A percentile compares a stretch with the other conserved stretches of the same genome.
phyloP scores from a whole-genome alignment of 257 asterid species.

The Rehmannia glutinosa region DNA sequence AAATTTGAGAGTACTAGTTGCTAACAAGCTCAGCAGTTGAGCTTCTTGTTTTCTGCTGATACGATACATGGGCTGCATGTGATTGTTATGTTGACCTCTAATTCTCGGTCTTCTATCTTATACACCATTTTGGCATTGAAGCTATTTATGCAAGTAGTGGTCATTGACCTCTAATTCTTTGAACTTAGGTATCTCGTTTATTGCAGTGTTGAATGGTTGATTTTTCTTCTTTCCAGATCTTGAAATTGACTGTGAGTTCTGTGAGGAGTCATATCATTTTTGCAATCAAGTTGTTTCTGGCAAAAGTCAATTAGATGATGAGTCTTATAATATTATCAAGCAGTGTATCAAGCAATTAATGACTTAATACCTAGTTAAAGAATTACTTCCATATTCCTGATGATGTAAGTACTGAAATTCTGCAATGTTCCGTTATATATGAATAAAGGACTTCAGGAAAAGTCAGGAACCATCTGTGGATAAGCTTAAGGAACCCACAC shows the following conservation, averaged over 20 bases:
- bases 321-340: not conserved
- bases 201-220: not conserved
- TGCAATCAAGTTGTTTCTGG: slow-evolving; percentile 1
- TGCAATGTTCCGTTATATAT: slow-evolving; percentile 9
- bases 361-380: not conserved
- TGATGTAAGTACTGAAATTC: not conserved
- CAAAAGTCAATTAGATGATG: not conserved
- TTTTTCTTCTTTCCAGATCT: not conserved
- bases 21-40: not conserved
- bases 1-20: not conserved
- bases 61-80: not conserved
- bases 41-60: not conserved
- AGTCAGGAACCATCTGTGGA: slow-evolving; percentile 81
- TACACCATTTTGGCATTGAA: too few species aligned
- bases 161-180: slow-evolving; percentile 4
- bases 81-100: slow-evolving; percentile 1
- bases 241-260: not conserved
- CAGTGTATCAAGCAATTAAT: not conserved
- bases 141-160: too few species aligned
- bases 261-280: not conserved
- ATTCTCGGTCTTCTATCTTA: too few species aligned
- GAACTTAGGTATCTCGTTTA: not conserved
- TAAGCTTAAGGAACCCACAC: slow-evolving; percentile 71
- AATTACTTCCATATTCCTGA: slow-evolving; percentile 4
- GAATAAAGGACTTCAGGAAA: slow-evolving; percentile 64